These are phyloP conservation scores for Dorcoceras hygrometricum DNA, from an alignment of 257 asterid species.

Conservation along the genomic window DNA sequence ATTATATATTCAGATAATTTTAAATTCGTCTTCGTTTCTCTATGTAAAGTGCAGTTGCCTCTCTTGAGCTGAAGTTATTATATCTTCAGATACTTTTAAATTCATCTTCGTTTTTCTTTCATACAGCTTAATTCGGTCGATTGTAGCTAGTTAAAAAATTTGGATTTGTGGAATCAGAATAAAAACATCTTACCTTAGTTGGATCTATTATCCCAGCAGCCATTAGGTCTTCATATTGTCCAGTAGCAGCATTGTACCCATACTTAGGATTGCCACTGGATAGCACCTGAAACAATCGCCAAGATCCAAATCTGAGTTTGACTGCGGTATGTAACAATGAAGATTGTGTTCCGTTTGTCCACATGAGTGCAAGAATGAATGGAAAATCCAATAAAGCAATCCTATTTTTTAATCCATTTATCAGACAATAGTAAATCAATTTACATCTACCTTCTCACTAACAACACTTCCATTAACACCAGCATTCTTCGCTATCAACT, in stretches of 20 bases:
- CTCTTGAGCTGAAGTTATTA: too few species aligned
- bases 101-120: too few species aligned
- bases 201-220: constrained; percentile 98
- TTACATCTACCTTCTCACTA: constrained; percentile 72
- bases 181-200: constrained; percentile 61
- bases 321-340: not conserved
- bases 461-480: constrained; percentile 98
- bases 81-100: too few species aligned
- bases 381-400: not conserved
- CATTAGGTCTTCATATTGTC: constrained; percentile 90
- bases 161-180: not conserved
- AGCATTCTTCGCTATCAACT: constrained; percentile 93
- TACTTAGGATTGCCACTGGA: constrained; percentile 73
- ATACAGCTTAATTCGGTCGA: too few species aligned
- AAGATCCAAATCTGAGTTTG: not conserved
- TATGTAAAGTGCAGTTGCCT: not conserved
- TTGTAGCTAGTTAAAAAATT: not conserved
- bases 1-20: too few species aligned
- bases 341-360: not conserved
- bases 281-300: constrained; percentile 53
- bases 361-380: not conserved
- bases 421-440: not conserved
- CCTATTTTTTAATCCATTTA: not conserved
- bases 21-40: too few species aligned
- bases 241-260: constrained; percentile 96